These are phyloP conservation scores for Dryadomyces quercus-mongolicae DNA, from an alignment of 2,329 filamentous ascomycete genomes.

Conservation along the genomic window DNA sequence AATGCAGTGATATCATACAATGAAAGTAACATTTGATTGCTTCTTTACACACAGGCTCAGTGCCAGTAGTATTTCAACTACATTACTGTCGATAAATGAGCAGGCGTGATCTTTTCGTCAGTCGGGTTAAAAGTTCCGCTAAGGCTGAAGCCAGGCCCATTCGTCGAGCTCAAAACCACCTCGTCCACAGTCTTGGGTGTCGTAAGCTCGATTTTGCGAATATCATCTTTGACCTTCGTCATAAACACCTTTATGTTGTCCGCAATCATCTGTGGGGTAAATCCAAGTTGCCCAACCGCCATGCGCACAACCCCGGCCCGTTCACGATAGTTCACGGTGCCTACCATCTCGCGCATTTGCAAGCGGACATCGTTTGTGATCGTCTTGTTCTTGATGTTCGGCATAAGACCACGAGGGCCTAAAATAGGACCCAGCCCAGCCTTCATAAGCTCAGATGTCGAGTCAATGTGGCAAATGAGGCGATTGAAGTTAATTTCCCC, in stretches of 20 bases:
- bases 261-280: conserved; percentile 75
- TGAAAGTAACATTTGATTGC: background rate
- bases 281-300: conserved; percentile 82
- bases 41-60: background rate
- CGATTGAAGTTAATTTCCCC: conserved; percentile 80
- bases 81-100: conserved; percentile 41
- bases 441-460: conserved; percentile 67
- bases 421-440: conserved; percentile 69
- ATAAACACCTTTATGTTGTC: conserved; percentile 74
- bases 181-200: conserved; percentile 61
- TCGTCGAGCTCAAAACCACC: conserved; percentile 73
- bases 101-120: conserved; percentile 41
- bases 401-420: conserved; percentile 88
- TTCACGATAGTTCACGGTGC: conserved; percentile 80
- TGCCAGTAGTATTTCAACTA: conserved; percentile 19
- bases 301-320: conserved; percentile 71
- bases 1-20: background rate
- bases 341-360: conserved; percentile 71
- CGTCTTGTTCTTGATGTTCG: conserved; percentile 74
- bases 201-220: conserved; percentile 41
- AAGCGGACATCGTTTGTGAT: conserved; percentile 68
- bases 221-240: conserved; percentile 65
- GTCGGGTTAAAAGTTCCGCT: conserved; percentile 63
- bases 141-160: conserved; percentile 76
- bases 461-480: conserved; percentile 74